A percentile compares a stretch with the other conserved stretches of the same genome.
Evolutionary conservation across 257 asterid species (phyloP).

Genomic region (Henckelia pumila): DNA sequence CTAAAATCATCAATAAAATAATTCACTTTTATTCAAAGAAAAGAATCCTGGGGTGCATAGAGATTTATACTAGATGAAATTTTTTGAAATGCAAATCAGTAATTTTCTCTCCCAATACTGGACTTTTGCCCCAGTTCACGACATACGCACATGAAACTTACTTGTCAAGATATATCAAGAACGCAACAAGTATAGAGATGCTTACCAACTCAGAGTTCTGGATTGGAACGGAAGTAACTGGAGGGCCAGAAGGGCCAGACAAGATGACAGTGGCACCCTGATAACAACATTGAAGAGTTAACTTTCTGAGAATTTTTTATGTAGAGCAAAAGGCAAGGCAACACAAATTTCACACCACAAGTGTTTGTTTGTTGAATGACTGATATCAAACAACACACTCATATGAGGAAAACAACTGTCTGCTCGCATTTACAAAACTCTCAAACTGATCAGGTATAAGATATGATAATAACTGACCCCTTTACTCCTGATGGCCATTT

Average conservation of each 20-base stretch:
- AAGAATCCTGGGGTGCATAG: background rate
- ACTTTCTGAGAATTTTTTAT: constrained; percentile 18
- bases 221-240: constrained; percentile 75
- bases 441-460: background rate
- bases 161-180: constrained; percentile 14
- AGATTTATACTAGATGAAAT: background rate
- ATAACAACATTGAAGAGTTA: constrained; percentile 26
- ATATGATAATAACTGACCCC: constrained; percentile 48
- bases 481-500: constrained; percentile 96
- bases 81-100: background rate
- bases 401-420: background rate
- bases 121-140: constrained; percentile 15
- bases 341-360: background rate
- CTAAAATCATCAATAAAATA: background rate
- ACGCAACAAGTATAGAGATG: constrained; percentile 22
- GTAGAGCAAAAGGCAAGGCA: background rate
- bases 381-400: background rate
- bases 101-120: background rate
- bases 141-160: background rate
- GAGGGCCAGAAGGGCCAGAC: constrained; percentile 93
- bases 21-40: background rate
- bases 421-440: background rate
- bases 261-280: constrained; percentile 95
- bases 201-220: constrained; percentile 92
- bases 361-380: background rate